These are phyloP conservation scores for Oryza glaberrima DNA, from an alignment of 176 grass and related monocot species.

Conservation along the genomic window DNA sequence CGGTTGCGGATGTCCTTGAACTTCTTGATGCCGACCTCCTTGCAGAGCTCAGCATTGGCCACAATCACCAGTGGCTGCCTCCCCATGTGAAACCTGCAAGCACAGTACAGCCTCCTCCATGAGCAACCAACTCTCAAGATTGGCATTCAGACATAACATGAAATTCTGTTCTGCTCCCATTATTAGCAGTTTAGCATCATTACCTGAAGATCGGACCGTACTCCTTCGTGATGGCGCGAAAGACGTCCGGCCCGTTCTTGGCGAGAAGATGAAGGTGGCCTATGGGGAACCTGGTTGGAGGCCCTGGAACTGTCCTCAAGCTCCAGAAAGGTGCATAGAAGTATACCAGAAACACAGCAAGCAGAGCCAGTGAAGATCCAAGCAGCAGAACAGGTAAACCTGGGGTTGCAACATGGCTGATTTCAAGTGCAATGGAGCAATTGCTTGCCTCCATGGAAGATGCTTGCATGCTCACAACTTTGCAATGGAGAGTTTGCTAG, in stretches of 20 bases:
- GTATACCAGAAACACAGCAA: slow-evolving; percentile 59
- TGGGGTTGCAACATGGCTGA: background rate
- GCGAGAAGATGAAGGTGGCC: slow-evolving; percentile 77
- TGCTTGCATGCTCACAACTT: slow-evolving; percentile 6
- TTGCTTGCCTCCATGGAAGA: slow-evolving; percentile 42
- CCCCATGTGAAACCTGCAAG: slow-evolving; percentile 87
- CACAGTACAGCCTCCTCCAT: slow-evolving; percentile 5
- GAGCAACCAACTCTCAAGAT: background rate
- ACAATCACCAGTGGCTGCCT: slow-evolving; percentile 91
- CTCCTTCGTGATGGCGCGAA: slow-evolving; percentile 66
- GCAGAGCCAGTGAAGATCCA: slow-evolving; percentile 14
- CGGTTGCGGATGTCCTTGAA: slow-evolving; percentile 91
- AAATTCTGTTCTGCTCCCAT: background rate
- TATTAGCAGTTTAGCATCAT: background rate
- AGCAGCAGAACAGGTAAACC: slow-evolving; percentile 1
- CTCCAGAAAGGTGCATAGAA: slow-evolving; percentile 82
- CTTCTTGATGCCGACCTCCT: slow-evolving; percentile 91
- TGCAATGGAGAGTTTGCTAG: slow-evolving; percentile 3
- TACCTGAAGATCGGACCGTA: slow-evolving; percentile 92
- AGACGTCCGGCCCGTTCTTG: slow-evolving; percentile 70
- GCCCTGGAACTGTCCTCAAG: slow-evolving; percentile 78
- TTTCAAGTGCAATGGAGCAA: slow-evolving; percentile 24
- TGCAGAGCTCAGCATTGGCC: slow-evolving; percentile 88
- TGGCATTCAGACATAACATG: background rate
- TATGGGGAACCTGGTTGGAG: slow-evolving; percentile 59